Evolutionary conservation across 352 stramenopile genomes (phyloP).

Genomic region (Globisporangium lucens): DNA sequence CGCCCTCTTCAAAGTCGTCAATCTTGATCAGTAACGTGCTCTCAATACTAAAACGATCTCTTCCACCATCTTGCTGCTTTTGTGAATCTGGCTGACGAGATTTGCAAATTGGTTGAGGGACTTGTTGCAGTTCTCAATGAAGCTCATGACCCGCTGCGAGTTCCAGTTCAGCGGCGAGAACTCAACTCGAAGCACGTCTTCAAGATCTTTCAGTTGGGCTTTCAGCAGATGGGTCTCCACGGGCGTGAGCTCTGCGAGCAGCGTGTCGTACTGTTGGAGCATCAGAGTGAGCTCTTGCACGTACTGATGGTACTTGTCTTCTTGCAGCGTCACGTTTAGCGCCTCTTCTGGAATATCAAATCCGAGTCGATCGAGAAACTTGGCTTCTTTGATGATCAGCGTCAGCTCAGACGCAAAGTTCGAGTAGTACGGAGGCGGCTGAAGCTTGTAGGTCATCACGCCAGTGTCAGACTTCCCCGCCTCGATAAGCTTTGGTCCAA

Average conservation of each 20-base stretch:
- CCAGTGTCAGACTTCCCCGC: constrained; percentile 74
- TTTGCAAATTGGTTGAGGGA: constrained; percentile 93
- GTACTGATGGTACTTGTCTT: constrained; percentile 95
- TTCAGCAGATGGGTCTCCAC: constrained; percentile 90
- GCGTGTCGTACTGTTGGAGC: constrained; percentile 88
- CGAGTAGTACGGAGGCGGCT: constrained; percentile 88
- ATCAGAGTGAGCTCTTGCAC: constrained; percentile 91
- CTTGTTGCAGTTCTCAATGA: constrained; percentile 93
- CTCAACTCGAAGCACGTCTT: constrained; percentile 81
- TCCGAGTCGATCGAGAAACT: constrained; percentile 94
- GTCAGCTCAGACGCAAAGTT: constrained; percentile 93
- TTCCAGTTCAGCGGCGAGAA: constrained; percentile 97
- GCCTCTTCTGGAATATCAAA: constrained; percentile 95
- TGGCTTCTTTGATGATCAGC: constrained; percentile 95
- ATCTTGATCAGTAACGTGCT: constrained; percentile 91
- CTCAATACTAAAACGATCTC: constrained; percentile 91
- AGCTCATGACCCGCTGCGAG: constrained; percentile 93
- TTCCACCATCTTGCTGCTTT: constrained; percentile 94
- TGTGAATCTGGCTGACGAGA: constrained; percentile 93
- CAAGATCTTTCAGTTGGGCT: constrained; percentile 87
- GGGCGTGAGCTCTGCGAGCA: constrained; percentile 79
- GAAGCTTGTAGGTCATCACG: constrained; percentile 79
- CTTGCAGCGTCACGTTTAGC: constrained; percentile 95
- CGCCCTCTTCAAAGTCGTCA: constrained; percentile 85
- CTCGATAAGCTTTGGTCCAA: constrained; percentile 80